phyloP scores from a whole-genome alignment of 2,329 filamentous ascomycete genomes.

The Aspergillus ruber region DNA sequence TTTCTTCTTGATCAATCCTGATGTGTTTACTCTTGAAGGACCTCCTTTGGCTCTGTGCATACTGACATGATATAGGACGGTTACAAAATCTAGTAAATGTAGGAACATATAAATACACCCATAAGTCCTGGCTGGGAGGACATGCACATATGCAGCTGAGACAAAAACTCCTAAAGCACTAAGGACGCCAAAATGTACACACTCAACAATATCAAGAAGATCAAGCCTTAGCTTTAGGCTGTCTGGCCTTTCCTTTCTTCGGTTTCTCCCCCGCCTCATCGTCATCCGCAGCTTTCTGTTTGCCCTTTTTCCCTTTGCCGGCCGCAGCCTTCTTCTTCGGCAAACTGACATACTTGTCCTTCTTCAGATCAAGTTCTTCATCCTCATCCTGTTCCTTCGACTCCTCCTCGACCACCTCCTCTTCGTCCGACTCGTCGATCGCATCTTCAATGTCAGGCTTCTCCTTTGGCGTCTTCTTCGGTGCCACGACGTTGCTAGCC shows the following conservation, averaged over 20 bases:
- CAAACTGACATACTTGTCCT: conserved; percentile 93
- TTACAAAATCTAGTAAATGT: background rate
- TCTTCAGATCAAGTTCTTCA: conserved; percentile 75
- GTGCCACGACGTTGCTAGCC: conserved; percentile 66
- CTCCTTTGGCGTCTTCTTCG: conserved; percentile 65
- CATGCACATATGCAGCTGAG: background rate
- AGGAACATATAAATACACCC: background rate
- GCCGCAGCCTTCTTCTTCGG: conserved; percentile 60
- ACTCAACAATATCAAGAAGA: background rate
- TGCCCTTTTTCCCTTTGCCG: conserved; percentile 35
- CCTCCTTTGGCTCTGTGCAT: background rate
- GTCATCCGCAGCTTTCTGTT: conserved; percentile 21
- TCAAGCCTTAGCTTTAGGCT: conserved; percentile 22
- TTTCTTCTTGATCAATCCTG: background rate
- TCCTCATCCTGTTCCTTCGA: conserved; percentile 60
- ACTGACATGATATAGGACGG: background rate
- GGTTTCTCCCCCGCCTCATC: conserved; percentile 45
- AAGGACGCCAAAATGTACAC: background rate
- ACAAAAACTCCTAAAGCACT: background rate
- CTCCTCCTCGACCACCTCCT: conserved; percentile 50
- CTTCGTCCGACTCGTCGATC: conserved; percentile 81
- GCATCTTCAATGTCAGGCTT: conserved; percentile 94
- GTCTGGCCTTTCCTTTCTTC: conserved; percentile 42
- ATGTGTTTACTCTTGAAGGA: background rate
- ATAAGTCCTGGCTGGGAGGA: background rate